Conservation (phyloP, 495 filamentous ascomycete genomes). For the Cetradonia linearis region DNA sequence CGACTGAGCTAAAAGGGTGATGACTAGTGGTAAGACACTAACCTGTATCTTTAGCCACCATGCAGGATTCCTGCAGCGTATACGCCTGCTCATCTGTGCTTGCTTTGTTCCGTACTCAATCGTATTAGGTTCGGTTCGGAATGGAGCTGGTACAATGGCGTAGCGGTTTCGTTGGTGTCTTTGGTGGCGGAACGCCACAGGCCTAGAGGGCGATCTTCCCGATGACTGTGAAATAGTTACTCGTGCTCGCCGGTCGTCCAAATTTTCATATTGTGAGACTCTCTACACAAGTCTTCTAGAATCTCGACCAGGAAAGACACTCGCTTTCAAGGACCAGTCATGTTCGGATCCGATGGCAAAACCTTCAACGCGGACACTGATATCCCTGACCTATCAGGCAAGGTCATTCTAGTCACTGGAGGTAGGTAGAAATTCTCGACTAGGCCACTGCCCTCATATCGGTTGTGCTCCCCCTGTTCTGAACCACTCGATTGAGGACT, state of each 20-base stretch:
- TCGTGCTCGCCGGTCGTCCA: not conserved
- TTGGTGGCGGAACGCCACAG: too few species aligned
- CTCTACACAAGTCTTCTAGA: not conserved
- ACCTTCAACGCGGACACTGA: conserved; percentile 45
- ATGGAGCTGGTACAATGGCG: too few species aligned
- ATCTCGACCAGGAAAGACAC: not conserved
- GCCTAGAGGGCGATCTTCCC: too few species aligned
- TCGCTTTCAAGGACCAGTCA: not conserved
- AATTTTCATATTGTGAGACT: not conserved
- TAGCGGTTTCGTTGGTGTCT: too few species aligned
- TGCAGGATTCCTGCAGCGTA: too few species aligned
- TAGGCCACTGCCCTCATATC: not conserved
- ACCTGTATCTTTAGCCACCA: too few species aligned
- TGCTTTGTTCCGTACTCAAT: too few species aligned
- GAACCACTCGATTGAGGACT: not conserved
- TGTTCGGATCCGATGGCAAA: conserved; percentile 14
- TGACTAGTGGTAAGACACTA: too few species aligned
- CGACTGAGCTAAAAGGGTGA: too few species aligned
- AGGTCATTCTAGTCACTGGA: conserved; percentile 52
- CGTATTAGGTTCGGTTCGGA: too few species aligned
- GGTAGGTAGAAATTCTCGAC: conserved; percentile 31
- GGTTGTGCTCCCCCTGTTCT: not conserved
- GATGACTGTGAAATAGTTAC: too few species aligned
- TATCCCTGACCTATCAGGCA: conserved; percentile 45
- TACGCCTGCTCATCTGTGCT: too few species aligned